Percentiles rank a stretch among this genome's conserved stretches.
Conservation (phyloP, 2,329 filamentous ascomycete species). For the Fusarium beomiforme region DNA sequence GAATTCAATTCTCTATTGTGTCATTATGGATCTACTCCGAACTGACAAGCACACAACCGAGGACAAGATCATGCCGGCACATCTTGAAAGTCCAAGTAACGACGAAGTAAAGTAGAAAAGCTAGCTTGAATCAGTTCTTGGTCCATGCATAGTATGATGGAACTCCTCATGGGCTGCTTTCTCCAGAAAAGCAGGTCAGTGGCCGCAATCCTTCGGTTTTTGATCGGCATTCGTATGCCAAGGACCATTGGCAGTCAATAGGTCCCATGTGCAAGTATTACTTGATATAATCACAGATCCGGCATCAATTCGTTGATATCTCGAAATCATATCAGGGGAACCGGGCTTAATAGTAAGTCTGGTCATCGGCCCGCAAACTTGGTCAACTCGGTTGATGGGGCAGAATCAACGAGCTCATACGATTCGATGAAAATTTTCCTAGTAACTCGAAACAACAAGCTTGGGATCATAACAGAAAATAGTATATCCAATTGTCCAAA, state of each 20-base stretch:
- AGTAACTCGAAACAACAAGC: not conserved
- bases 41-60: not conserved
- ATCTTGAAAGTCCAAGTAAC: not conserved
- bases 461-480: not conserved
- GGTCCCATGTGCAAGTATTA: not conserved
- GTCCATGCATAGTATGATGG: not conserved
- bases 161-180: not conserved
- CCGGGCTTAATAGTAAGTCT: not conserved
- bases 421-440: conserved; percentile 3
- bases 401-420: conserved; percentile 27
- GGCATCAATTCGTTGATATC: not conserved
- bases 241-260: not conserved
- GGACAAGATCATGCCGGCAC: conserved; percentile 3
- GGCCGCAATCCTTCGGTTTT: not conserved
- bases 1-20: not conserved
- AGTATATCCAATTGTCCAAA: not conserved
- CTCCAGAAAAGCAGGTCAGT: not conserved
- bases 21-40: not conserved
- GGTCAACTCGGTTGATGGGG: not conserved
- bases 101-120: conserved; percentile 10
- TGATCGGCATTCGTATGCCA: not conserved
- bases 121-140: not conserved
- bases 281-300: not conserved
- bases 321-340: not conserved
- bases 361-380: conserved; percentile 8